Conservation (phyloP, 371 early-diverging fungal species). For the Basidiobolus heterosporus region DNA sequence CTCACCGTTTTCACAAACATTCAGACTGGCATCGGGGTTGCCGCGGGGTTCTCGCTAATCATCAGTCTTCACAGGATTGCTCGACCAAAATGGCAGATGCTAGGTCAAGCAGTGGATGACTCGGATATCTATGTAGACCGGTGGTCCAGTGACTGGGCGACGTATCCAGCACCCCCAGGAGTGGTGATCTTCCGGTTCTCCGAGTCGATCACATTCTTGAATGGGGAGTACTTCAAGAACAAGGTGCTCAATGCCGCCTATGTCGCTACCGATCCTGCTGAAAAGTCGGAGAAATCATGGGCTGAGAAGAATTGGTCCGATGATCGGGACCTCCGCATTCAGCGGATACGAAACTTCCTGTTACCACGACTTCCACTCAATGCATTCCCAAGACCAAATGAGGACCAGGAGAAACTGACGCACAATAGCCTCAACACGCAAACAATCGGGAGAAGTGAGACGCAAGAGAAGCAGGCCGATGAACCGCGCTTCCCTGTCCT, state of each 20-base stretch:
- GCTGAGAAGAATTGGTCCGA: conserved; percentile 13
- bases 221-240: conserved; percentile 29
- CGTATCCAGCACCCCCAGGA: conserved; percentile 22
- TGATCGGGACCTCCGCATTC: conserved; percentile 11
- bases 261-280: conserved; percentile 21
- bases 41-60: conserved; percentile 25
- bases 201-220: conserved; percentile 56
- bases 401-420: no score
- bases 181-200: conserved; percentile 41
- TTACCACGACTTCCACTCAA: no score
- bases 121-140: conserved; percentile 9
- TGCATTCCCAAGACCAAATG: no score
- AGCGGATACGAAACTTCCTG: conserved; percentile 5
- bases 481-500: conserved; percentile 13
- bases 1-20: conserved; percentile 69
- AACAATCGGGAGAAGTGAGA: no score
- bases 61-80: conserved; percentile 35
- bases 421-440: no score
- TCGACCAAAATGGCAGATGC: conserved; percentile 21
- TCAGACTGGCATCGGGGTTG: conserved; percentile 34
- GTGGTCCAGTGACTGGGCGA: background rate
- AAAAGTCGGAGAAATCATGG: conserved; percentile 10
- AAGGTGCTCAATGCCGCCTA: conserved; percentile 16
- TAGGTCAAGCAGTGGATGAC: conserved; percentile 13
- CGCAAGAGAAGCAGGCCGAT: conserved; percentile 7